Percentiles rank a stretch among this genome's conserved stretches.
Conservation (phyloP, 164 flowering plant species). For the Magnolia changhungtana region DNA sequence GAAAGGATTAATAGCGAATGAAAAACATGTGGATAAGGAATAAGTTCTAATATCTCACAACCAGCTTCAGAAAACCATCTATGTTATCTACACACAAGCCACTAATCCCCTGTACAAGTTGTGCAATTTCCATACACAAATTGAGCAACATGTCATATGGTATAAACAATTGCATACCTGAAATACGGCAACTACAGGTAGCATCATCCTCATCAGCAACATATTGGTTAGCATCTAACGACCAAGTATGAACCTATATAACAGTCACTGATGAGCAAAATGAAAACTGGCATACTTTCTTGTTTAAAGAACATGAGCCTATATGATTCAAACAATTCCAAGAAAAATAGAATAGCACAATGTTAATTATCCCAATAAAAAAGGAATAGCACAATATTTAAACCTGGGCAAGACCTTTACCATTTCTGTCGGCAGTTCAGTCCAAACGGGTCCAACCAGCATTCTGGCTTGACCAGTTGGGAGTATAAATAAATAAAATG, state of each 20-base stretch:
- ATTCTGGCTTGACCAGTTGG: too few species aligned
- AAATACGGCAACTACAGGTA: constrained; percentile 80
- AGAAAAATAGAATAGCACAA: too few species aligned
- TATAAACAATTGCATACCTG: constrained; percentile 48
- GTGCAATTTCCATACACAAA: not conserved
- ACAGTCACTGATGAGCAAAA: not conserved
- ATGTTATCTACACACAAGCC: not conserved
- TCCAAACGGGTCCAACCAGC: not conserved
- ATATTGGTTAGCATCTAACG: constrained; percentile 82
- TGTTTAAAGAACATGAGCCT: not conserved
- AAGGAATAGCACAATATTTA: too few species aligned
- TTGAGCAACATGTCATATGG: not conserved
- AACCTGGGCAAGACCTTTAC: not conserved
- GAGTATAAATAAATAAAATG: too few species aligned
- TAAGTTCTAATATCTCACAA: too few species aligned
- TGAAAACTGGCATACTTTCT: not conserved
- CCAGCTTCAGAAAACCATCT: too few species aligned
- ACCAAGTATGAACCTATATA: constrained; percentile 73
- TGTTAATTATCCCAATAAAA: not conserved
- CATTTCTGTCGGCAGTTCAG: not conserved
- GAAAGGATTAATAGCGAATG: too few species aligned
- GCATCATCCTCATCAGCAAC: constrained; percentile 94
- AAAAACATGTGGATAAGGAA: too few species aligned
- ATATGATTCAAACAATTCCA: not conserved
- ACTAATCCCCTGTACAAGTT: not conserved